Conservation (phyloP, 2,329 filamentous ascomycete genomes). For the Trichoderma arundinaceum region DNA sequence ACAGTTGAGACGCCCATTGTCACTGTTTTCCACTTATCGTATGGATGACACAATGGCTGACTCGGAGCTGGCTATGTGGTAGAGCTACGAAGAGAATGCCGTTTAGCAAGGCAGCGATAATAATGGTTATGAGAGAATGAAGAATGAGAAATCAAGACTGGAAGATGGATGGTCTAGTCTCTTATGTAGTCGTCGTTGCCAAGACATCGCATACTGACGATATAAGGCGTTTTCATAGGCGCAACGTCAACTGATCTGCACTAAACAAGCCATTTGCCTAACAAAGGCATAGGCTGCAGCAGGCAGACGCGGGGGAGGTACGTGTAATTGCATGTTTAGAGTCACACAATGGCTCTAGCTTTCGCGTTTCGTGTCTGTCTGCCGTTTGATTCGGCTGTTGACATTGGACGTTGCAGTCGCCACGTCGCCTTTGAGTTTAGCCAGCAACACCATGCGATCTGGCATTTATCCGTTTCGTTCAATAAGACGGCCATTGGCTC, state of each 20-base stretch:
- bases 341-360: background rate
- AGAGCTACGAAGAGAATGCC: constrained; percentile 30
- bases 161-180: background rate
- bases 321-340: background rate
- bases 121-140: background rate
- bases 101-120: background rate
- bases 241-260: background rate
- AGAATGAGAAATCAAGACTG: background rate
- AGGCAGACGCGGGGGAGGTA: constrained; percentile 26
- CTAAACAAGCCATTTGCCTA: background rate
- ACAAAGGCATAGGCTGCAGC: constrained; percentile 8
- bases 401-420: too few relatives aligned
- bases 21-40: background rate
- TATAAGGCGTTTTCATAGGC: background rate
- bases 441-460: background rate
- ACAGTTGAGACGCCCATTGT: constrained; percentile 16
- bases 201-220: background rate
- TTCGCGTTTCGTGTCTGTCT: background rate
- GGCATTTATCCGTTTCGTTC: background rate
- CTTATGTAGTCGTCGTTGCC: background rate
- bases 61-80: constrained; percentile 33
- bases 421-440: background rate
- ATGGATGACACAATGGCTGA: background rate
- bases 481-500: background rate
- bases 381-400: background rate